Evolutionary conservation across 1,284 basidiomycete genomes (phyloP).

Genomic region (Sanghuangporus sanghuang): DNA sequence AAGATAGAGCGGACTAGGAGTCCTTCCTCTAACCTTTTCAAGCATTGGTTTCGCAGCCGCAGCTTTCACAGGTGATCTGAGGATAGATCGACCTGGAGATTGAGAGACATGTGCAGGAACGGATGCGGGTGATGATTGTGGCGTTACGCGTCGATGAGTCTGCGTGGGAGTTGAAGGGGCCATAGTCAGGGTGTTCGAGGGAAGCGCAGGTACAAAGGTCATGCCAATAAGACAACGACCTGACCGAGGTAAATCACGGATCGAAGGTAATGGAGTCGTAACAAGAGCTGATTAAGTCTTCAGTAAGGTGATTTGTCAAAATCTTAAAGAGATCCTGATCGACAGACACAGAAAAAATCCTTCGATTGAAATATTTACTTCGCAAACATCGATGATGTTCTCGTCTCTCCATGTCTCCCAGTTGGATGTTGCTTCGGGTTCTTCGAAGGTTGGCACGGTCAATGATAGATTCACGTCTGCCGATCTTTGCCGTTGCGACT

Average conservation of each 20-base stretch:
- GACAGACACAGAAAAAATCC: constrained; percentile 36
- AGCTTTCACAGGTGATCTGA: constrained; percentile 8
- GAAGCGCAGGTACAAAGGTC: constrained; percentile 40
- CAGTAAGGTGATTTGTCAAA: constrained; percentile 13
- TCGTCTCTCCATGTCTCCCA: constrained; percentile 65
- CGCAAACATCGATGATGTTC: constrained; percentile 52
- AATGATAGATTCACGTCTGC: constrained; percentile 42
- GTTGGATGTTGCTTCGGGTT: constrained; percentile 34
- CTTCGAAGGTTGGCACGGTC: constrained; percentile 24
- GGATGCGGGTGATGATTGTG: constrained; percentile 12
- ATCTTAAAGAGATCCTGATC: constrained; percentile 9
- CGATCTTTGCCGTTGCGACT: constrained; percentile 29
- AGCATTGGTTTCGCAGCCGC: constrained; percentile 10
- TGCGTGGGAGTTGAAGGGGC: constrained; percentile 30
- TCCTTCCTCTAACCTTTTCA: constrained; percentile 16
- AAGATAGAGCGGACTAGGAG: constrained; percentile 35
- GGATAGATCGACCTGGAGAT: constrained; percentile 21
- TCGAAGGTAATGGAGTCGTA: constrained; percentile 42
- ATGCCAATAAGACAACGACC: constrained; percentile 37
- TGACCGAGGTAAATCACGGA: constrained; percentile 30
- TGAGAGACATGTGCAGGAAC: constrained; percentile 8
- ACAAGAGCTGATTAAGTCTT: constrained; percentile 30
- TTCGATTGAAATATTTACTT: constrained; percentile 49
- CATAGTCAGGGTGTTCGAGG: constrained; percentile 18
- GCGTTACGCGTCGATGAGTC: constrained; percentile 20